phyloP scores from a whole-genome alignment of 2,329 filamentous ascomycete genomes.

The Epichloe uncinata region DNA sequence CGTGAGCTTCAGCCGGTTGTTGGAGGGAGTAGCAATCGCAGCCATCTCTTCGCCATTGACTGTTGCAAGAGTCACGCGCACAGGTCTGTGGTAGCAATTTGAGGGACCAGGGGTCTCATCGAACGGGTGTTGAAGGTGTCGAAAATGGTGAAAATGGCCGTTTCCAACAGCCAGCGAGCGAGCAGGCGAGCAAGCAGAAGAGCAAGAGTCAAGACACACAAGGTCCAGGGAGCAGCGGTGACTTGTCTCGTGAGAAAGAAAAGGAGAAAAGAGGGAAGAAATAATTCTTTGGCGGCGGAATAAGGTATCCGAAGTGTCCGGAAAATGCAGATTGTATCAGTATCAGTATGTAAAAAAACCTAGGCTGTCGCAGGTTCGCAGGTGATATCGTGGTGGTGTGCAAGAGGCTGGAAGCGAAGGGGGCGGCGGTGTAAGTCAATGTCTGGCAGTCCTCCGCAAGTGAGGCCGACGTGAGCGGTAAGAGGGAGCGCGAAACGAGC shows the following conservation, averaged over 20 bases:
- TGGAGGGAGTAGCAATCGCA: constrained; percentile 32
- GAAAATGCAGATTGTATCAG: not conserved
- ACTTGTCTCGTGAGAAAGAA: not conserved
- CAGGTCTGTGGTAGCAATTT: not conserved
- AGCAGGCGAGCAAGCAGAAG: not conserved
- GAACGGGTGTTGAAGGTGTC: not conserved
- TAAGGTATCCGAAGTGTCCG: not conserved
- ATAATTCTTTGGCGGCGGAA: not conserved
- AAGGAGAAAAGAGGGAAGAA: not conserved
- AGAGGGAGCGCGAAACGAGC: not conserved
- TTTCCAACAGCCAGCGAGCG: not conserved
- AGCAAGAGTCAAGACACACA: not conserved
- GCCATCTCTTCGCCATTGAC: constrained; percentile 46
- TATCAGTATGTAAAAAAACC: not conserved
- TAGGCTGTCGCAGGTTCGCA: not conserved
- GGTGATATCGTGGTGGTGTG: not conserved
- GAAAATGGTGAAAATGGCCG: not conserved
- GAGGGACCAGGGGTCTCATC: not conserved
- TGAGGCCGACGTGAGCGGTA: not conserved
- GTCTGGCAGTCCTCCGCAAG: not conserved
- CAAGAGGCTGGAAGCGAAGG: not conserved
- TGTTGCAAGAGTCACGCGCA: constrained; percentile 4
- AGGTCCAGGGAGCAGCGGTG: not conserved
- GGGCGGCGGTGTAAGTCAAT: constrained; percentile 7
- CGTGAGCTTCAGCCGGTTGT: constrained; percentile 52